Conservation (phyloP, 495 filamentous ascomycete genomes). For the Glonium stellatum region DNA sequence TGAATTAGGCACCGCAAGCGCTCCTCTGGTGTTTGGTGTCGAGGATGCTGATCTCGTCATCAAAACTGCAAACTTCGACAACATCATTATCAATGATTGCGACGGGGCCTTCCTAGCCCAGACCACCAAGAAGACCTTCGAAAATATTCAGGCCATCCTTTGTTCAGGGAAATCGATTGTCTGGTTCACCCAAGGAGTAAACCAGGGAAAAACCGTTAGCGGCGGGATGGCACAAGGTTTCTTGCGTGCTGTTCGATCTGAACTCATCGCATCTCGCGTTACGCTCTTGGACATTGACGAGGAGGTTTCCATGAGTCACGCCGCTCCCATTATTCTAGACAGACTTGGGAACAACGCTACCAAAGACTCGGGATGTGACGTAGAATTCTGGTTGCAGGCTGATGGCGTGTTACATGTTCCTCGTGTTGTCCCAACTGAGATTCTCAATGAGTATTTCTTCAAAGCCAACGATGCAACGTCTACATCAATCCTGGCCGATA, state of each 20-base stretch:
- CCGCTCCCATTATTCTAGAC: background rate
- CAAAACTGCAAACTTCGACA: background rate
- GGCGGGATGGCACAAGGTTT: constrained; percentile 5
- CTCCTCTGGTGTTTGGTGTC: too few species aligned
- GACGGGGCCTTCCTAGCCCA: background rate
- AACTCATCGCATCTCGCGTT: background rate
- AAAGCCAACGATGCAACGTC: background rate
- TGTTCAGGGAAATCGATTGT: background rate
- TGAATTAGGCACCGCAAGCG: too few species aligned
- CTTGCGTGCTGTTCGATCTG: constrained; percentile 3
- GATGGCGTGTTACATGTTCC: constrained; percentile 15
- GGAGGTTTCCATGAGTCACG: too few species aligned
- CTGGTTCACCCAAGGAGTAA: constrained; percentile 9
- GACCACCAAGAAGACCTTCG: background rate
- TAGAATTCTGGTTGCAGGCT: constrained; percentile 31
- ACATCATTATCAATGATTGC: background rate
- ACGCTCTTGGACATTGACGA: background rate
- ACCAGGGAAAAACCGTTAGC: background rate
- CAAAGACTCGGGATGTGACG: constrained; percentile 23
- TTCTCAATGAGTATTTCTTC: background rate
- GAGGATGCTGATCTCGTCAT: too few species aligned
- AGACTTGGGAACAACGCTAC: constrained; percentile 11
- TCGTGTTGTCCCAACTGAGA: constrained; percentile 15
- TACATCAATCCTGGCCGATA: background rate
- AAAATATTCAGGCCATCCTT: background rate